Base-by-base conservation (phyloP, 2,329 filamentous ascomycete species). In the Cytospora schulzeri region DNA sequence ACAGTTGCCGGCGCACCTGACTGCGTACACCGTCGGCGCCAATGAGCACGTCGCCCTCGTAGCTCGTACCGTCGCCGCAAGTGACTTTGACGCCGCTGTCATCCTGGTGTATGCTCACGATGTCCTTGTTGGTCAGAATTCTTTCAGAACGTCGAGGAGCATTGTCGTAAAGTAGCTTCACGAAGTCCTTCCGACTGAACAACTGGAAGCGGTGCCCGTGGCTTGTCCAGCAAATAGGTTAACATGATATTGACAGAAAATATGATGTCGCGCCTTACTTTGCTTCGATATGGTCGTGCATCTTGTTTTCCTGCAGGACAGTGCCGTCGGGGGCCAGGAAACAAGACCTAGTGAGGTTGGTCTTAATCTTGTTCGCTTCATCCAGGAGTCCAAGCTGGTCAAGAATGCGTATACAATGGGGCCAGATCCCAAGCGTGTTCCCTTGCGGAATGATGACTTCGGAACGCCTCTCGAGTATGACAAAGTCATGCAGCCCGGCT, bases 401-500 rank as follows among this genome's bases (percentile, higher is more conserved):
- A 24, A 56, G 53, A 24, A 56, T 56, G 31, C 53, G 53, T 38
- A 56, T 33, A 26, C 53, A 56, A 9, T 56, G 53, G 17, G 53
- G 53, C 53, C 53, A 56, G 6, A 56, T 31, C 29, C 53, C 53
- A 38, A 56, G 53, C 2, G 53, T 56, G 31, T 56, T 56, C 6
- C 53, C 53, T 19, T 56, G 28, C 4, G 53, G 53, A 9, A 56
- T 4, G n/a, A 56, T 29, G 31, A 56, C 53, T 19, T 56, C 53
- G 4, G 53, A 29, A 3, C 53, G 53, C 14, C 53, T 56, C 53
- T 56, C 53, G n/a, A 56, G 31, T 9, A 56, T 38, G 4, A 56
- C 31, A 38, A 56, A 56, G n/a, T 56, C 53, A 56, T 56, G 53
- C 19, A 56, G 53, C 53, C 53, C 29, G n/a, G 53, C 53, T 56